A percentile compares a stretch with the other conserved stretches of the same genome.
These are phyloP conservation scores for Pestalotiopsis fici DNA, from an alignment of 2,329 filamentous ascomycete species.

Conservation along the genomic window DNA sequence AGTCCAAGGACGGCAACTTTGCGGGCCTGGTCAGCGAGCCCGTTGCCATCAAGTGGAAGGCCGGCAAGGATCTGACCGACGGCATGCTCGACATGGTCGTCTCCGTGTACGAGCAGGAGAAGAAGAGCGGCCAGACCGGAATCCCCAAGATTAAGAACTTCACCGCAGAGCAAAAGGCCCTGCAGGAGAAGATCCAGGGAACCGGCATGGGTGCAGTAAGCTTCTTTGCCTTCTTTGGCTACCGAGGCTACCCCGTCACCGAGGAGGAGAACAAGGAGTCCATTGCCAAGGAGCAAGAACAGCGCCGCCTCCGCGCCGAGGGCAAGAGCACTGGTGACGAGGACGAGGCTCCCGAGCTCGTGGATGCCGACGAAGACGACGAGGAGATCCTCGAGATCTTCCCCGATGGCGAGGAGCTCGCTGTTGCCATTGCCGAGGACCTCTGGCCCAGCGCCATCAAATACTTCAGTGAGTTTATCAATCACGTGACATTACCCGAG, in stretches of 20 bases:
- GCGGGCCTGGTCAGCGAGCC: slow-evolving; percentile 84
- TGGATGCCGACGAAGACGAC: slow-evolving; percentile 62
- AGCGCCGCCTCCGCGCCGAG: slow-evolving; percentile 47
- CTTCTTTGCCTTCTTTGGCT: slow-evolving; percentile 92
- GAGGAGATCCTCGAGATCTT: slow-evolving; percentile 80
- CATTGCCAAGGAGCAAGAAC: slow-evolving; percentile 60
- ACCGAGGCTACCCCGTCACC: slow-evolving; percentile 67
- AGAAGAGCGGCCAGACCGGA: slow-evolving; percentile 35
- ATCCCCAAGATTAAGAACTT: slow-evolving; percentile 32
- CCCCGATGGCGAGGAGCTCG: slow-evolving; percentile 82
- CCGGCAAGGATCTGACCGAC: slow-evolving; percentile 78
- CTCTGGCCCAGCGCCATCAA: slow-evolving; percentile 86
- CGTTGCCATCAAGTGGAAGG: slow-evolving; percentile 85
- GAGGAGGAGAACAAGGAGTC: slow-evolving; percentile 71
- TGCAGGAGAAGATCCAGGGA: slow-evolving; percentile 57
- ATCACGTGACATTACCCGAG: neutral
- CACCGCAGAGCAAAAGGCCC: slow-evolving; percentile 48
- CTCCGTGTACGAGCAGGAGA: slow-evolving; percentile 66
- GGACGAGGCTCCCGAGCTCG: slow-evolving; percentile 45
- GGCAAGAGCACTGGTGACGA: slow-evolving; percentile 57
- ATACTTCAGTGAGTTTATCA: slow-evolving; percentile 75
- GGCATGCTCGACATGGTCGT: slow-evolving; percentile 76
- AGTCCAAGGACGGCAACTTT: slow-evolving; percentile 63
- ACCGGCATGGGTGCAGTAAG: slow-evolving; percentile 67
- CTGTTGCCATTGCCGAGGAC: slow-evolving; percentile 80